Conservation (phyloP, 208 protist species). For the Porcisia hertigi region DNA sequence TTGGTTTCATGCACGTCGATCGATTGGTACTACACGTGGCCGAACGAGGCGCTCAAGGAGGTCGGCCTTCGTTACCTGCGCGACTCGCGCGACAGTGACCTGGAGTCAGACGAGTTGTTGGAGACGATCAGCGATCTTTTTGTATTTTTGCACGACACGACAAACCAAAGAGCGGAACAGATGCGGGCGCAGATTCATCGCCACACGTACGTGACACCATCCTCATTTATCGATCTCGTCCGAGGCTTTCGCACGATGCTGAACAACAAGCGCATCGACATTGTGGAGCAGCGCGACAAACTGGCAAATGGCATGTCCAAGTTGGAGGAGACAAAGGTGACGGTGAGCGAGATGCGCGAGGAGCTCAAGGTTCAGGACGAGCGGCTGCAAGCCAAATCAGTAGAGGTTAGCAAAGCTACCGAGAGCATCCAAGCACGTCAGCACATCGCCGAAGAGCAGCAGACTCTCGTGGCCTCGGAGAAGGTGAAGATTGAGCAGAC, state of each 20-base stretch:
- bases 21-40: constrained; percentile 99
- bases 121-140: constrained; percentile 91
- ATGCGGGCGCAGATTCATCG: constrained; percentile 95
- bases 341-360: constrained; percentile 90
- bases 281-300: constrained; percentile 97
- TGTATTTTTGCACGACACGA: constrained; percentile 93
- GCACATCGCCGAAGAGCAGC: constrained; percentile 96
- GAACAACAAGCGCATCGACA: constrained; percentile 90
- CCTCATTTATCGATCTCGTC: constrained; percentile 97
- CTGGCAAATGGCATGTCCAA: constrained; percentile 94
- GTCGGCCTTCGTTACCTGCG: constrained; percentile 86
- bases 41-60: constrained; percentile 96
- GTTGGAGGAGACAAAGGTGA: constrained; percentile 93
- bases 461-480: constrained; percentile 92
- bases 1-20: constrained; percentile 98
- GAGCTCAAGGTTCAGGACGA: constrained; percentile 90
- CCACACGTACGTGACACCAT: constrained; percentile 98
- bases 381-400: constrained; percentile 85
- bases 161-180: constrained; percentile 74
- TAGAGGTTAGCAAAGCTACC: constrained; percentile 86
- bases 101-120: constrained; percentile 87
- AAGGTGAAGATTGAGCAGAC: constrained; percentile 96
- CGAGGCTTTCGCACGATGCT: constrained; percentile 95
- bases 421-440: constrained; percentile 96
- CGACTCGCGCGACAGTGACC: constrained; percentile 73